phyloP scores from a whole-genome alignment of 371 early-diverging fungal genomes.

The Chytridiales sp. region DNA sequence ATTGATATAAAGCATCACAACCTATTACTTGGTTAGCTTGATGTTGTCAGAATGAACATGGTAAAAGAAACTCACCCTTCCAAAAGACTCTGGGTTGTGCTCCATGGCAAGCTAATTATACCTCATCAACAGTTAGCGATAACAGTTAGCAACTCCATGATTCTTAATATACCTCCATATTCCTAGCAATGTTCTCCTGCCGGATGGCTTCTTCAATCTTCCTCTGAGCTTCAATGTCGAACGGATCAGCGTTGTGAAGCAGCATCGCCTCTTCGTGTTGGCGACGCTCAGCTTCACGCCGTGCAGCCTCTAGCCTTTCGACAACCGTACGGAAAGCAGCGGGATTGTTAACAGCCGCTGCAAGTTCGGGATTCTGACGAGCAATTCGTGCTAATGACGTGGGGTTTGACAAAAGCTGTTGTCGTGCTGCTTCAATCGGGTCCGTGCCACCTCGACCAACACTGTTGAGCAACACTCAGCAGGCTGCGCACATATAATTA shows the following conservation, averaged over 20 bases:
- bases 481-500: too few species aligned
- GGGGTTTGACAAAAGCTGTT: slow-evolving; percentile 70
- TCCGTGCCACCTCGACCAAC: too few species aligned
- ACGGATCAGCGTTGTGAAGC: slow-evolving; percentile 71
- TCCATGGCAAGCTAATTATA: slow-evolving; percentile 73
- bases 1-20: slow-evolving; percentile 88
- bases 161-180: slow-evolving; percentile 72
- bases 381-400: slow-evolving; percentile 61
- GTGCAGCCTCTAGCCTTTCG: slow-evolving; percentile 57
- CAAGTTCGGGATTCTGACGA: slow-evolving; percentile 68
- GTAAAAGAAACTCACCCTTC: slow-evolving; percentile 42
- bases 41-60: background rate
- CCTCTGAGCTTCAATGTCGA: slow-evolving; percentile 86
- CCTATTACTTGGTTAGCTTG: slow-evolving; percentile 31
- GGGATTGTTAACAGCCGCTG: slow-evolving; percentile 69
- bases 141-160: background rate
- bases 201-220: slow-evolving; percentile 86
- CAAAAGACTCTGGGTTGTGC: slow-evolving; percentile 93
- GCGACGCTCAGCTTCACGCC: slow-evolving; percentile 52
- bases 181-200: slow-evolving; percentile 80
- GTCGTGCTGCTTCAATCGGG: slow-evolving; percentile 71
- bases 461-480: too few species aligned
- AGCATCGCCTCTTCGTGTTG: slow-evolving; percentile 33
- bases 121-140: background rate
- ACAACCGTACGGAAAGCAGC: slow-evolving; percentile 65